Evolutionary conservation across 2,329 filamentous ascomycete species (phyloP).

Genomic region (Metarhizium sp.): DNA sequence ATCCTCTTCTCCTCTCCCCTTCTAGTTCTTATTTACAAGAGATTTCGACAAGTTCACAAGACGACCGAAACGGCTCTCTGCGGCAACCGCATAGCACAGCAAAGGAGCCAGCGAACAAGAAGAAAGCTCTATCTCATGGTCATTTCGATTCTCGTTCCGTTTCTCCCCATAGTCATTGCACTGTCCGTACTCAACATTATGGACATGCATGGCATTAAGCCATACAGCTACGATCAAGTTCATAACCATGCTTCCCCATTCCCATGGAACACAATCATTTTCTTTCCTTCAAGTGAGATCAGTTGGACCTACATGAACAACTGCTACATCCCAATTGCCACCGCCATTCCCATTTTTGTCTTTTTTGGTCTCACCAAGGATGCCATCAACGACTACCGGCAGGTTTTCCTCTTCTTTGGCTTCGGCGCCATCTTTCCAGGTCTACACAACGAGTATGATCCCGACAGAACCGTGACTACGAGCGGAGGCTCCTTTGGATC

Average conservation of each 20-base stretch:
- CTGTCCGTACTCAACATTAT: constrained; percentile 32
- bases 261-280: constrained; percentile 39
- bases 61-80: constrained; percentile 29
- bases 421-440: constrained; percentile 33
- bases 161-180: constrained; percentile 36
- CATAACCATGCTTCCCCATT: constrained; percentile 27
- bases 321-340: constrained; percentile 39
- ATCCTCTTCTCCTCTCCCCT: not conserved
- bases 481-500: constrained; percentile 14
- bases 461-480: constrained; percentile 16
- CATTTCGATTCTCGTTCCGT: constrained; percentile 40
- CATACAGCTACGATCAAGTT: constrained; percentile 33
- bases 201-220: constrained; percentile 14
- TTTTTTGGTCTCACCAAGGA: constrained; percentile 50
- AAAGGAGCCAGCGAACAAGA: constrained; percentile 37
- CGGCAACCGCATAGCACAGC: constrained; percentile 28
- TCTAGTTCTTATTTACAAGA: constrained; percentile 35
- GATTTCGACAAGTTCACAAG: constrained; percentile 37
- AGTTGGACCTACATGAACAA: constrained; percentile 32
- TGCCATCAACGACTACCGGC: constrained; percentile 39
- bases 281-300: constrained; percentile 31
- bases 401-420: constrained; percentile 27
- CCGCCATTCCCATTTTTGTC: constrained; percentile 36
- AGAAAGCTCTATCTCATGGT: constrained; percentile 48
- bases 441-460: constrained; percentile 30